Base-by-base conservation (phyloP, 768 basidiomycete species). In the Podaxis pistillaris region DNA sequence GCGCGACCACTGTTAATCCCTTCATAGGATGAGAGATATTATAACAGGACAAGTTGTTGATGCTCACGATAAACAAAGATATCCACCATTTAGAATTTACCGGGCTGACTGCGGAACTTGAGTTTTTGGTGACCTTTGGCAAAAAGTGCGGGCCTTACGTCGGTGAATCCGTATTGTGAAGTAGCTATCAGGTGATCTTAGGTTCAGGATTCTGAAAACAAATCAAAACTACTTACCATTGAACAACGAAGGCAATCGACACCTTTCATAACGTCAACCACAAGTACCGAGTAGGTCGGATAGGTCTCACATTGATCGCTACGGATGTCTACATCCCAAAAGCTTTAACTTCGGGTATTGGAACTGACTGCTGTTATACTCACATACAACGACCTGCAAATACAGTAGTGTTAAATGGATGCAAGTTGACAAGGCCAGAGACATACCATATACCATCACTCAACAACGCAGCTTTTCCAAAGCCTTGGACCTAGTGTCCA, bases 241-340 rank as follows among this genome's bases (percentile, higher is more conserved):
- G 80, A 5, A 77, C 76, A 36, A 78, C 65, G 49, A 81, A 78
- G 19, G 78, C 79, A 50, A 81, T 75, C 40, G 74, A 17, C 40
- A 82, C 66, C 78, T 82, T 60, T 30, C 13, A 49, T 50, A 15
- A 36, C 60, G 40, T 41, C 33, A 64, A 33, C 12, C 22, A 33
- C 22, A 26, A 17, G 17, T 6, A 12, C 12, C 11, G 15, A 51
- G 36, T 17, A 26, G 44, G 7, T 4, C 26, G 33, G 49, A 40
- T 19, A 50, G 37, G 24, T 61, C 69, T 63, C 62, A 79, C 78
- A 69, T 81, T 78, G 50, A 74, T 63, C n/a, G 72, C 73, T 63
- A 78, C 71, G 19, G 78, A 76, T 37, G 73, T 46, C 78, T 80
- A 41, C 0, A 38, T 19, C n/a, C 12, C 15, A n/a, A 46, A 41